Conservation (phyloP, 306 rosid species). For the Hippophae tibetana region DNA sequence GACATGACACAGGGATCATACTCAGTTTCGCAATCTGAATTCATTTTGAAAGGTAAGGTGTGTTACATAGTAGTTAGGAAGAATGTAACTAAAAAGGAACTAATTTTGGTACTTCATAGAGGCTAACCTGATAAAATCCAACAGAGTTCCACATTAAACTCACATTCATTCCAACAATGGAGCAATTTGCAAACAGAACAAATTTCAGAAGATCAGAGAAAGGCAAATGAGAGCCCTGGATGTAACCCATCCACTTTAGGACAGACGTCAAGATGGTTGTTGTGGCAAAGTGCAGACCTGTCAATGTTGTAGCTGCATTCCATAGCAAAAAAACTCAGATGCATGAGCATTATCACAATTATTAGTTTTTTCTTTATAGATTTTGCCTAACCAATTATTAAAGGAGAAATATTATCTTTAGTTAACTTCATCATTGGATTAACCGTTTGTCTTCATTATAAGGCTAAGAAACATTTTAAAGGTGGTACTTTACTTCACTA, state of each 20-base stretch:
- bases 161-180: slow-evolving; percentile 79
- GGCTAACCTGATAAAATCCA: slow-evolving; percentile 72
- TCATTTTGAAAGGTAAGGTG: slow-evolving; percentile 7
- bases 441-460: no score
- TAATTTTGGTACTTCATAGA: slow-evolving; percentile 6
- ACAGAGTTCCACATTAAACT: slow-evolving; percentile 92
- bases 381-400: no score
- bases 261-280: slow-evolving; percentile 51
- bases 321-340: neutral
- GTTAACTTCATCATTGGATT: no score
- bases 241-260: slow-evolving; percentile 58
- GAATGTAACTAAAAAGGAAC: neutral
- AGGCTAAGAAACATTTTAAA: no score
- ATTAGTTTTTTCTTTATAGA: no score
- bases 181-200: slow-evolving; percentile 67
- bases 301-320: slow-evolving; percentile 72
- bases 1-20: slow-evolving; percentile 80
- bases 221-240: slow-evolving; percentile 59
- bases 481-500: no score
- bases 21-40: slow-evolving; percentile 77
- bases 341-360: no score
- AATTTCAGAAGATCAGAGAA: slow-evolving; percentile 54
- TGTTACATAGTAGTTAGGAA: slow-evolving; percentile 13
- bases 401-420: no score
- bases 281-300: slow-evolving; percentile 70